A percentile compares a stretch with the other conserved stretches of the same genome.
Evolutionary conservation across 116 monocot species (phyloP).

Genomic region (Cymodocea nodosa): DNA sequence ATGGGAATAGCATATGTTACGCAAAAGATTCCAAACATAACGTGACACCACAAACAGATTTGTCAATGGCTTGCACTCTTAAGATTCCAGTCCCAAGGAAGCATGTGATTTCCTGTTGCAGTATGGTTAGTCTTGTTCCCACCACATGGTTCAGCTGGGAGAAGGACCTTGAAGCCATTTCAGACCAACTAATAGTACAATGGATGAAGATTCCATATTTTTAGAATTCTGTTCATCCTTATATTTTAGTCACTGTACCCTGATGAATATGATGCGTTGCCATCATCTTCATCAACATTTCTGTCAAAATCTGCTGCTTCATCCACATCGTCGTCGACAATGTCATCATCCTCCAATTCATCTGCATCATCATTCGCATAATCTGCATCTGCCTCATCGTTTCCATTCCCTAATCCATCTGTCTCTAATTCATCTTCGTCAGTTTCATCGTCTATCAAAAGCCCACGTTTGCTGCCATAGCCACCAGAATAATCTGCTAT

Average conservation of each 20-base stretch:
- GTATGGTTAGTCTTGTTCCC: no score
- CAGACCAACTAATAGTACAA: neutral
- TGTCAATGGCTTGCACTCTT: no score
- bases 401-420: slow-evolving; percentile 14
- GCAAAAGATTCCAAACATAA: no score
- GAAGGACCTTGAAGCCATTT: neutral
- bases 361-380: slow-evolving; percentile 14
- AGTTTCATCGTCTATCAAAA: slow-evolving; percentile 40
- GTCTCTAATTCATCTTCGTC: slow-evolving; percentile 11
- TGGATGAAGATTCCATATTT: neutral
- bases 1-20: no score
- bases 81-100: no score
- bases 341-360: slow-evolving; percentile 23
- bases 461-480: slow-evolving; percentile 23
- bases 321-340: slow-evolving; percentile 16
- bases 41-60: no score
- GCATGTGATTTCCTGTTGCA: no score
- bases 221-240: no score
- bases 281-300: slow-evolving; percentile 32
- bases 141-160: no score
- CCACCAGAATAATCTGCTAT: slow-evolving; percentile 14
- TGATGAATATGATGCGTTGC: slow-evolving; percentile 37
- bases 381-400: slow-evolving; percentile 18
- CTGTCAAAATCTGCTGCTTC: slow-evolving; percentile 12
- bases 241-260: slow-evolving; percentile 42